Evolutionary conservation across 805 yeast species (phyloP).

Genomic region (Monosporozyma servazzii): DNA sequence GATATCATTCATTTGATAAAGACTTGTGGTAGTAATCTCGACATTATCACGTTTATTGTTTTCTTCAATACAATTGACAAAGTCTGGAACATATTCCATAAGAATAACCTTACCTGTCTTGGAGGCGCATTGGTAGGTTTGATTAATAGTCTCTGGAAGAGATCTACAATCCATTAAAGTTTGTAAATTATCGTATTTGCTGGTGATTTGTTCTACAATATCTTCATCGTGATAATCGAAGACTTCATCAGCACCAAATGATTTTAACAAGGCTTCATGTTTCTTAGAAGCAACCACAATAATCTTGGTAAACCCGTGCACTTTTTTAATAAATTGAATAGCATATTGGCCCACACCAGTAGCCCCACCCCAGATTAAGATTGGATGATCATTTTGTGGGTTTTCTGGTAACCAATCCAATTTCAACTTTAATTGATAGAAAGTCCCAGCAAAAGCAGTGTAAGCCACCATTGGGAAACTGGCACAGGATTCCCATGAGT

Average conservation of each 20-base stretch:
- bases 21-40: constrained; percentile 28
- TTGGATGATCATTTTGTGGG: constrained; percentile 29
- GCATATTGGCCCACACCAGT: constrained; percentile 50
- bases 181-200: constrained; percentile 21
- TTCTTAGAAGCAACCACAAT: constrained; percentile 41
- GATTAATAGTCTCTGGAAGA: constrained; percentile 19
- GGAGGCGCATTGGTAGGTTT: constrained; percentile 23
- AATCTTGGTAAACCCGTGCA: constrained; percentile 34
- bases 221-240: constrained; percentile 40
- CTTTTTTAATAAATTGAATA: constrained; percentile 45
- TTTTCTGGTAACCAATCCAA: constrained; percentile 15
- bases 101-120: constrained; percentile 10
- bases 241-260: constrained; percentile 39
- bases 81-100: constrained; percentile 25
- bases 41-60: constrained; percentile 27
- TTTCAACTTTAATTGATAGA: constrained; percentile 15
- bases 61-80: constrained; percentile 26
- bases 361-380: constrained; percentile 58
- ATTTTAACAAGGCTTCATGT: constrained; percentile 32
- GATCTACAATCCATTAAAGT: constrained; percentile 29
- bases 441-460: constrained; percentile 27
- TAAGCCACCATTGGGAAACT: not conserved
- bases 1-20: not conserved
- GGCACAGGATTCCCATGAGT: not conserved
- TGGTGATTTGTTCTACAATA: constrained; percentile 34